A percentile compares a stretch with the other conserved stretches of the same genome.
Conservation (phyloP, 2,329 filamentous ascomycete species). For the Colletotrichum truncatum region DNA sequence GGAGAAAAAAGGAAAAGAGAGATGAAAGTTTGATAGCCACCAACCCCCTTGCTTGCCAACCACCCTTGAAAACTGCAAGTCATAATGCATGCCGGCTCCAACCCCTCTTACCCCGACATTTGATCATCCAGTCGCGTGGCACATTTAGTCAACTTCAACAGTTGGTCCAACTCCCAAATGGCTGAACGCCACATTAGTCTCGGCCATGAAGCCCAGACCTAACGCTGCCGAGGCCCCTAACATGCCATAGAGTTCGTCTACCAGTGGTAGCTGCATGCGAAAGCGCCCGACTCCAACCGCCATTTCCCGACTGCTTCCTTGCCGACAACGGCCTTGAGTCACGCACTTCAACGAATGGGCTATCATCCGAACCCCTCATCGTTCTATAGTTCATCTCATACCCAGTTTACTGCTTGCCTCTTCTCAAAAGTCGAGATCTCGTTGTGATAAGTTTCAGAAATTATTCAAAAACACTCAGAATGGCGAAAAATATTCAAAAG, state of each 20-base stretch:
- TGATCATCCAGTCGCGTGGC: background rate
- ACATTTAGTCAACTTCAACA: too few relatives aligned
- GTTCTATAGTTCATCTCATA: background rate
- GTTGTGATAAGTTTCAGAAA: too few relatives aligned
- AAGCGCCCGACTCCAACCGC: background rate
- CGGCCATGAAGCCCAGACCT: background rate
- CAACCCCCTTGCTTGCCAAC: background rate
- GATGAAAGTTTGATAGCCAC: too few relatives aligned
- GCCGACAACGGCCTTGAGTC: background rate
- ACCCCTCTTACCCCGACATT: constrained; percentile 1
- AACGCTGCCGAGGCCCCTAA: background rate
- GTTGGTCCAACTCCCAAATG: background rate
- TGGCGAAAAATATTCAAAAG: constrained; percentile 16
- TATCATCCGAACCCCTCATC: constrained; percentile 1
- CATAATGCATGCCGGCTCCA: background rate
- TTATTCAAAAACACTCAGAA: background rate
- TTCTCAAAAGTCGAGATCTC: too few relatives aligned
- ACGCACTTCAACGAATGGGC: background rate
- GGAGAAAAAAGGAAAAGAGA: background rate
- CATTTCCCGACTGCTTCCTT: background rate
- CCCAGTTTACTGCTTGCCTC: background rate
- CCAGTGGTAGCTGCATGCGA: constrained; percentile 25
- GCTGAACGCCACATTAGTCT: constrained; percentile 1
- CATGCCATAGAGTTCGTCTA: background rate
- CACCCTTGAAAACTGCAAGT: background rate